A percentile compares a stretch with the other conserved stretches of the same genome.
Evolutionary conservation across 1,284 basidiomycete species (phyloP).

Genomic region (Cryptococcus sp.): DNA sequence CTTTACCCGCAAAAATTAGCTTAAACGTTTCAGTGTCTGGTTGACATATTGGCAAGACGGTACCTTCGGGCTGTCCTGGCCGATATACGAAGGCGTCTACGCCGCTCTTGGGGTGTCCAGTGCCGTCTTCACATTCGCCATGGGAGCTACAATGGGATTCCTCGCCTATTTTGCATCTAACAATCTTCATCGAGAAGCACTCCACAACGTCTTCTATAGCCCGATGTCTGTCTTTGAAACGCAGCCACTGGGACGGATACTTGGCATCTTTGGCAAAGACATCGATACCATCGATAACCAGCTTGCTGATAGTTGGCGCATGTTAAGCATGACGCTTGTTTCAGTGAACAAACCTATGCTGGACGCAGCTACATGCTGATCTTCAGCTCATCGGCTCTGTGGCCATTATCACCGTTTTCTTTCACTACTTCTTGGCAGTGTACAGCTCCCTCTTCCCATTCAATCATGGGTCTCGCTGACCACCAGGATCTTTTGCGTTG

Average conservation of each 20-base stretch:
- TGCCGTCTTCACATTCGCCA: conserved; percentile 62
- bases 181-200: conserved; percentile 57
- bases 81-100: conserved; percentile 69
- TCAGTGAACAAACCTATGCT: conserved; percentile 14
- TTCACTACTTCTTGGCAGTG: conserved; percentile 61
- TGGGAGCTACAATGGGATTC: conserved; percentile 57
- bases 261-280: conserved; percentile 58
- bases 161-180: conserved; percentile 59
- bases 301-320: conserved; percentile 54
- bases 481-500: conserved; percentile 26
- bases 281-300: conserved; percentile 57
- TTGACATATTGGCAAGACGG: conserved; percentile 70
- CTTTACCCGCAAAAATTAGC: too few relatives aligned
- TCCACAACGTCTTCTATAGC: conserved; percentile 60
- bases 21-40: conserved; percentile 43
- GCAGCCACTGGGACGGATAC: conserved; percentile 61
- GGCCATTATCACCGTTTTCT: conserved; percentile 63
- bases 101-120: conserved; percentile 55
- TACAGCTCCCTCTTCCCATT: too few relatives aligned
- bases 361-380: conserved; percentile 7
- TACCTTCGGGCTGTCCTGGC: conserved; percentile 24
- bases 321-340: conserved; percentile 45
- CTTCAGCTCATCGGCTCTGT: conserved; percentile 55
- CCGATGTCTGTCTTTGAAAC: conserved; percentile 69
- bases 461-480: neutral